Base-by-base conservation (phyloP, 805 yeast species). In the Saccharomycopsis babjevae region DNA sequence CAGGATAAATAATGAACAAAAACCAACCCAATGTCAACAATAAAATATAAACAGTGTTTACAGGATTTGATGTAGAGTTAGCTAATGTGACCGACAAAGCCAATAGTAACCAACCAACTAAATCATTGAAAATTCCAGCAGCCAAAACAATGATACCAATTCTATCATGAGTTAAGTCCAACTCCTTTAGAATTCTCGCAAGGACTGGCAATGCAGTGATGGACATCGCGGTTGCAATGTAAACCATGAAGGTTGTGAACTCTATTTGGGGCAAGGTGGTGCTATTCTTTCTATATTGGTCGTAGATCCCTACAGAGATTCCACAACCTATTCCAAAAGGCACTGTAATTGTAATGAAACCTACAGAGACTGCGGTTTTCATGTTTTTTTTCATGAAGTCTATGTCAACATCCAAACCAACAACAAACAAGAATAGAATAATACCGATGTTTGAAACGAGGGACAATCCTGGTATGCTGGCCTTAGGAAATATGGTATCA, bases 131-230 rank as follows among this genome's bases (percentile, higher is more conserved):
- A 61, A 88, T 86, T 58, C 96, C 96, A 3, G 96, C 94, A 2
- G 93, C 88, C 40, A 88, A 73, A n/a, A 87, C 94, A 39, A 82
- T 77, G 11, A 79, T 76, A 54, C 90, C 91, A 22, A 88, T 92
- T 65, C 89, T 76, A 68, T 85, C 91, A 57, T 83, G 83, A 54
- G 86, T 79, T 63, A 88, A 75, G 65, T 88, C 79, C 64, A 88
- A 76, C 68, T 88, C 93, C 5, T 90, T 84, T 65, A 88, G 73
- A 32, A 88, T 88, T 69, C 96, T 82, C 1, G 89, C 93, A 64
- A 88, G 73, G 1, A 88, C 96, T 0, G 96, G 96, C 71, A 88
- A 85, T 0, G 96, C 96, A 2, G 96, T 88, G 65, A 88, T 86
- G 64, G 93, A 83, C 77, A 88, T 79, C 1, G 96, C 93, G 13